Evolutionary conservation across 176 grass and related monocot species (phyloP), one percentile per base, ranked within the genome.

Genomic region (Cymbopogon citratus): DNA sequence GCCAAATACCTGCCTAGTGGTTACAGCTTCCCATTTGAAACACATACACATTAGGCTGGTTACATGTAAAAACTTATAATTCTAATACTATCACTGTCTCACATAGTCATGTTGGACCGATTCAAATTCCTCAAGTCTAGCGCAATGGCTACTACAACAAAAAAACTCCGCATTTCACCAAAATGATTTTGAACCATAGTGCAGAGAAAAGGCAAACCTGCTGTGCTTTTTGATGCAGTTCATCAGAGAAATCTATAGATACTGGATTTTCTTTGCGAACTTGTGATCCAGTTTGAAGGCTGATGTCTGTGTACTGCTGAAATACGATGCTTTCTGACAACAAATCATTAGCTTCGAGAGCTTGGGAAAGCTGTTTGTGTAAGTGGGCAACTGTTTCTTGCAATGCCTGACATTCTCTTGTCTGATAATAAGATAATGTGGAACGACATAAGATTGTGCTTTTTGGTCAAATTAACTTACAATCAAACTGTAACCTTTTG

Each of bases 321-420:
- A 68, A 60, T 66, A 24, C 76, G 25, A 56, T 81, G 51, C 60
- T 54, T 73, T 74, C 68, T 84, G 82, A 87, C 28, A 89, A 57
- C 31, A 71, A 60, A 67, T 71, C 76, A 85, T 91, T 89, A 77
- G 64, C 79, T 63, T 87, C 44, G 29, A 85, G 79, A 81, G 90
- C 82, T 86, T 92, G 90, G 59, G 67, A 75, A 66, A 89, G 80
- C 83, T 87, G 83, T 80, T 91, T 80, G 75, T 91, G 87, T 71
- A 97, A 81, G 38, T 74, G 78, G 75, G 63, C 23, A 77, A 93
- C 77, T 56, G 80, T 74, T 91, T 89, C 85, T 73, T 87, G 86
- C 66, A 91, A 68, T 67, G 89, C 81, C 52, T 97, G 77, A 72
- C 78, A 91, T 81, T 89, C 68, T 26, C 33, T 73, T 85, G 75